These are phyloP conservation scores for Bacidia gigantensis DNA, from an alignment of 495 filamentous ascomycete species.

Conservation along the genomic window DNA sequence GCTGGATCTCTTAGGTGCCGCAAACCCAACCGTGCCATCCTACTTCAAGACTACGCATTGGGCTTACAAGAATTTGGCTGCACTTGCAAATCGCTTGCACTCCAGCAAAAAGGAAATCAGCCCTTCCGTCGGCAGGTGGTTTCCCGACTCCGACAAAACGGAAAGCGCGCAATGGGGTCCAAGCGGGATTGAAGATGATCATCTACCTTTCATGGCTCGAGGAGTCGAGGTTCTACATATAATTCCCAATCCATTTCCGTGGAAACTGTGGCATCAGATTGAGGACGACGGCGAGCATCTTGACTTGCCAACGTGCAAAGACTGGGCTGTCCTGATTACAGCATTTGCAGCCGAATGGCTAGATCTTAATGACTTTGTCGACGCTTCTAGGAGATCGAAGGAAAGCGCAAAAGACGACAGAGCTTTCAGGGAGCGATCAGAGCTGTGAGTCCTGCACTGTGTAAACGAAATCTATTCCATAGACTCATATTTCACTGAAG, in stretches of 20 bases:
- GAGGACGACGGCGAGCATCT: conserved; percentile 78
- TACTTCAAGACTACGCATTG: conserved; percentile 85
- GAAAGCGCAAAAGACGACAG: neutral
- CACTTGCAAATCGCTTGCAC: conserved; percentile 50
- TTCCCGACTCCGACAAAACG: conserved; percentile 41
- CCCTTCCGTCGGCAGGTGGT: conserved; percentile 39
- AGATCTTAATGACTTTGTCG: conserved; percentile 65
- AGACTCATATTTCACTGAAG: neutral
- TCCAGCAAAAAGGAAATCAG: conserved; percentile 31
- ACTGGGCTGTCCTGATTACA: conserved; percentile 72
- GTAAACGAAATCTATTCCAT: neutral
- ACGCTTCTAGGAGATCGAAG: conserved; percentile 4
- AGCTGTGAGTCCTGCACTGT: neutral
- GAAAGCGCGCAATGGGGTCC: conserved; percentile 30
- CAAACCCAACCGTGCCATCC: conserved; percentile 56
- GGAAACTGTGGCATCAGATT: conserved; percentile 66
- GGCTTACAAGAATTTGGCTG: conserved; percentile 66
- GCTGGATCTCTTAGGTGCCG: conserved; percentile 73
- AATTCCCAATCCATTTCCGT: conserved; percentile 70
- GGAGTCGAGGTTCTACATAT: conserved; percentile 83
- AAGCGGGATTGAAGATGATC: conserved; percentile 64
- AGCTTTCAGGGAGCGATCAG: neutral
- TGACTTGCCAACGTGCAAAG: conserved; percentile 67
- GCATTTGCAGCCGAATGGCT: conserved; percentile 90
- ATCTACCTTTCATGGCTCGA: conserved; percentile 70